phyloP scores from a whole-genome alignment of 1,284 basidiomycete genomes.

The Golubevia sp. region DNA sequence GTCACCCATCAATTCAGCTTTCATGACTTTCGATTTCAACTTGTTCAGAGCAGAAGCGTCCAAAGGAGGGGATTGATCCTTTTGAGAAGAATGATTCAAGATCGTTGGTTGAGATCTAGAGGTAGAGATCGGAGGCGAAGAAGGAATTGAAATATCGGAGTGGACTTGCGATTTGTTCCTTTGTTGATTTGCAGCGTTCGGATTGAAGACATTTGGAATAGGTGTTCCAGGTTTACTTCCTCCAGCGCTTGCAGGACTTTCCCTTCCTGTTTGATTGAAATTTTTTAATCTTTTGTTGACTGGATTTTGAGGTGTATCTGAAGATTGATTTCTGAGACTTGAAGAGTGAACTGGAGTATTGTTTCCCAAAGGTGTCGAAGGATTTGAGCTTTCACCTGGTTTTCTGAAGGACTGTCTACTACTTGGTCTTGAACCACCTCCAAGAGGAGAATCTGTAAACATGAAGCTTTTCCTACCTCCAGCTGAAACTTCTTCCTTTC shows the following conservation, averaged over 20 bases:
- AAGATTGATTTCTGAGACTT: too few relatives aligned
- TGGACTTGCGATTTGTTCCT: conserved; percentile 16
- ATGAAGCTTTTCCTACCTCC: conserved; percentile 24
- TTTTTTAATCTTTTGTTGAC: neutral
- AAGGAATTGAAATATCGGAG: conserved; percentile 2
- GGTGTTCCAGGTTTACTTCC: conserved; percentile 26
- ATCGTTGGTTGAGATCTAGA: neutral
- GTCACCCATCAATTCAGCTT: conserved; percentile 43
- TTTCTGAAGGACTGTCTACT: conserved; percentile 32
- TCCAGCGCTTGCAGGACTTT: conserved; percentile 11
- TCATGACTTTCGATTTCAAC: conserved; percentile 46
- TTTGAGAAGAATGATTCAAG: too few relatives aligned
- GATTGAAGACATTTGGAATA: conserved; percentile 35
- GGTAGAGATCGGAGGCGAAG: neutral
- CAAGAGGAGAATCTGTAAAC: conserved; percentile 14
- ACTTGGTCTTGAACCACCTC: conserved; percentile 10
- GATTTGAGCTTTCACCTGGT: conserved; percentile 26
- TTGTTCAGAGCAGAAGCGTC: conserved; percentile 48
- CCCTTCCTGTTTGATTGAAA: conserved; percentile 20
- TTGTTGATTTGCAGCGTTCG: conserved; percentile 14
- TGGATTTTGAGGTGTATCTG: too few relatives aligned
- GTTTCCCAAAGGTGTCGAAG: conserved; percentile 20
- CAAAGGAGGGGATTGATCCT: conserved; percentile 9
- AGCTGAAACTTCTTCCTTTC: too few relatives aligned
- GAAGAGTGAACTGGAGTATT: neutral